Base-by-base conservation (phyloP, 2,329 filamentous ascomycete genomes). In the Pezizomycotina sp. region DNA sequence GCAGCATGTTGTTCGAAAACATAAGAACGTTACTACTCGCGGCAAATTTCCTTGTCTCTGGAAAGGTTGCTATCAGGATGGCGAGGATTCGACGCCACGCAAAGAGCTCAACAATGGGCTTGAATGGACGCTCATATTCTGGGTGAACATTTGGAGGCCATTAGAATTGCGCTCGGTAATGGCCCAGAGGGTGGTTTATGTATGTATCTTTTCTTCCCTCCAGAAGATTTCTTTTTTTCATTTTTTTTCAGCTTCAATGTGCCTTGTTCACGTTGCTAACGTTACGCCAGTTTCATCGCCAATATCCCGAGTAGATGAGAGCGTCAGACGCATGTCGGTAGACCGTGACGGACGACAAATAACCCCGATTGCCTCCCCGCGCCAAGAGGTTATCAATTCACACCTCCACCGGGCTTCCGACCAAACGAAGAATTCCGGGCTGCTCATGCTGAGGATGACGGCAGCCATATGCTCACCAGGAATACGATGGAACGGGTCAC, bases 1-100 rank as follows among this genome's bases (percentile, higher is more conserved):
- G 43, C 68, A 66, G 38, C 73, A 77, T 51, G 54, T 73, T 4
- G 51, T 60, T 33, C 74, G 70, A 47, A 53, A 66, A 3, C 72
- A 77, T 47, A 55, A 58, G 14, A 55, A 54, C 27, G 46, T 52
- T 15, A 56, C 53, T 8, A 31, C 37, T 3, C 48, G 52, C 8
- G 56, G 58, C 15, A 53, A 54, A 13, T 56, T 58, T 26, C 53
- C 60, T 22, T 68, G 65, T 46, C 51, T 55, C 9, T 68, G 65
- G 65, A 50, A 48, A 8, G 50, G 50, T 4, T 68, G 65, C 35
- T 15, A 42, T 46, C 10, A 36, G 23, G 31, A 38, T 27, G 27
- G 31, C 20, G 26, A 27, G 22, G 21, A 41, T 28, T 15, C 34
- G 33, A 24, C 31, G 35, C 12, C 22, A 20, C n/a, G 30, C 27